Conservation (phyloP, 2,329 filamentous ascomycete species). For the Penicillium rolfsii region DNA sequence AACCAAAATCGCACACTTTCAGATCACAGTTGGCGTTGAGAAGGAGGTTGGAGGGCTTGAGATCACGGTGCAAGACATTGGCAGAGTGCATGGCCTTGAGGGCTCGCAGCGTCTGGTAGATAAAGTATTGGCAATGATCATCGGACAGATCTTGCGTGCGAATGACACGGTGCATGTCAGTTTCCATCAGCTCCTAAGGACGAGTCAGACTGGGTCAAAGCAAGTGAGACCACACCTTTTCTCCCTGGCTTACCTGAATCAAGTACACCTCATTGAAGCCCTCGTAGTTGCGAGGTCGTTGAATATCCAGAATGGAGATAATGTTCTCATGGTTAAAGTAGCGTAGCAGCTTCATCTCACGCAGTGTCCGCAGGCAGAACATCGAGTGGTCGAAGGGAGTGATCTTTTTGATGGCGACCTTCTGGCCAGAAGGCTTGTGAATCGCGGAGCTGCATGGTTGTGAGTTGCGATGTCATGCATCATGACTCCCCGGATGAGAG, state of each 20-base stretch:
- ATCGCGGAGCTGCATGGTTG: slow-evolving; percentile 74
- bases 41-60: slow-evolving; percentile 96
- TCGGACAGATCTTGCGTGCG: slow-evolving; percentile 97
- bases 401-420: slow-evolving; percentile 99
- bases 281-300: slow-evolving; percentile 95
- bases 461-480: slow-evolving; percentile 1
- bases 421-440: slow-evolving; percentile 96
- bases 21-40: slow-evolving; percentile 98
- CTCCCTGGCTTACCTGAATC: slow-evolving; percentile 72
- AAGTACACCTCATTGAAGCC: slow-evolving; percentile 97
- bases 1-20: slow-evolving; percentile 98
- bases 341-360: slow-evolving; percentile 97
- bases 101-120: slow-evolving; percentile 97
- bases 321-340: slow-evolving; percentile 99
- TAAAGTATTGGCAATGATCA: slow-evolving; percentile 99
- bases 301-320: slow-evolving; percentile 98
- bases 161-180: slow-evolving; percentile 98
- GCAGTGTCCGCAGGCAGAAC: slow-evolving; percentile 94
- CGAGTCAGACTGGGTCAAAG: neutral
- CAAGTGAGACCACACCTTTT: neutral
- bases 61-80: slow-evolving; percentile 93
- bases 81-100: slow-evolving; percentile 99
- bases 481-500: neutral
- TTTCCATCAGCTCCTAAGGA: slow-evolving; percentile 92
- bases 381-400: slow-evolving; percentile 99